These are phyloP conservation scores for Rhodocollybia butyracea DNA, from an alignment of 768 basidiomycete genomes.

Conservation along the genomic window DNA sequence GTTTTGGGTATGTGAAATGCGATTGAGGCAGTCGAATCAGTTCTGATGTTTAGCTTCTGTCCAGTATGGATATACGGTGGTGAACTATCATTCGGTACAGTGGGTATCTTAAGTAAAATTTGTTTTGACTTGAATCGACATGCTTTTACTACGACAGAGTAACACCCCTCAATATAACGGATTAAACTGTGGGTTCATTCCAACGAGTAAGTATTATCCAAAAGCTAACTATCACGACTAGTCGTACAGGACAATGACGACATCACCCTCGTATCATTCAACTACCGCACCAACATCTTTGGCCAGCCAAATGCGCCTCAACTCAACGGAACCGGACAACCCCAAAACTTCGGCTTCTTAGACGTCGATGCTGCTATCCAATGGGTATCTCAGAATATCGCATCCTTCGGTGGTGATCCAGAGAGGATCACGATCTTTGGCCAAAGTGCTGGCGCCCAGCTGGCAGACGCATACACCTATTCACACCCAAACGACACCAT, in stretches of 20 bases:
- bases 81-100: slow-evolving; percentile 32
- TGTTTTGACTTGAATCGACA: not conserved
- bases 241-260: slow-evolving; percentile 32
- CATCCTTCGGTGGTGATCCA: slow-evolving; percentile 25
- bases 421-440: slow-evolving; percentile 31
- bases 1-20: slow-evolving; percentile 24
- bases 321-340: slow-evolving; percentile 17
- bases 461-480: slow-evolving; percentile 32
- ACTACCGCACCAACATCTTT: slow-evolving; percentile 38
- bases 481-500: slow-evolving; percentile 31
- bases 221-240: not conserved
- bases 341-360: slow-evolving; percentile 38
- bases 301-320: slow-evolving; percentile 38
- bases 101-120: slow-evolving; percentile 13
- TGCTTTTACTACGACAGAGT: slow-evolving; percentile 19
- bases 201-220: no score
- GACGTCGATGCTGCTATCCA: slow-evolving; percentile 39
- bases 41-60: not conserved
- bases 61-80: slow-evolving; percentile 31
- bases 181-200: slow-evolving; percentile 10
- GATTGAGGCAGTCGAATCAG: slow-evolving; percentile 3
- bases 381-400: slow-evolving; percentile 48
- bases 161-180: slow-evolving; percentile 25
- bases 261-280: slow-evolving; percentile 32
- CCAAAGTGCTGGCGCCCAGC: slow-evolving; percentile 33